A percentile compares a stretch with the other conserved stretches of the same genome.
phyloP scores from a whole-genome alignment of 257 asterid species.

The Linderniella brevidens region DNA sequence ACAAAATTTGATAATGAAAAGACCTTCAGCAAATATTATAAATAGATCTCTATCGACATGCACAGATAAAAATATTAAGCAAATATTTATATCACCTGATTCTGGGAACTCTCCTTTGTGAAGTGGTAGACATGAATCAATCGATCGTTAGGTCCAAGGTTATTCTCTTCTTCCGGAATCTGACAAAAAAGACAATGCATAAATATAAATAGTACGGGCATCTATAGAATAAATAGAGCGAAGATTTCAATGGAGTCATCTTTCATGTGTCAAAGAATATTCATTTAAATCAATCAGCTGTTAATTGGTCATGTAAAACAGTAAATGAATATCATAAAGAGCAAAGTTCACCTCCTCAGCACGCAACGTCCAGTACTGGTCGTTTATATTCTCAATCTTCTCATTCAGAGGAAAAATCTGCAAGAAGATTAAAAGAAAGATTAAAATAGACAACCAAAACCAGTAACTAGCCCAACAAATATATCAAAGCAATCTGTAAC shows the following conservation, averaged over 20 bases:
- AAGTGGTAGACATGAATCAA: constrained; percentile 82
- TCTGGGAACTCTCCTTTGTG: constrained; percentile 66
- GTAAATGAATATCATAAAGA: constrained; percentile 3
- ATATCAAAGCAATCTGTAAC: background rate
- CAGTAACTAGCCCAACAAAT: too few relatives aligned
- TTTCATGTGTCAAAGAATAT: too few relatives aligned
- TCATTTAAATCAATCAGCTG: too few relatives aligned
- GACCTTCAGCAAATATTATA: too few relatives aligned
- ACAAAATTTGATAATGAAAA: too few relatives aligned
- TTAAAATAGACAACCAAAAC: too few relatives aligned
- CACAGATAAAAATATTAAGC: constrained; percentile 12
- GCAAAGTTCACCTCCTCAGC: constrained; percentile 87
- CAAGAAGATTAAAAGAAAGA: too few relatives aligned
- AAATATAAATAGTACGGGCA: too few relatives aligned
- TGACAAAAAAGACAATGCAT: constrained; percentile 20
- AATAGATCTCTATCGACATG: too few relatives aligned
- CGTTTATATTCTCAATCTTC: constrained; percentile 90
- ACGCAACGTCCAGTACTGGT: constrained; percentile 94
- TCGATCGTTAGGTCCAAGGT: constrained; percentile 71
- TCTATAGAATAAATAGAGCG: too few relatives aligned
- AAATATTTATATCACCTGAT: too few relatives aligned
- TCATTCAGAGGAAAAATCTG: constrained; percentile 81
- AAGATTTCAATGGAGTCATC: too few relatives aligned
- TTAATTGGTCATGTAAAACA: background rate
- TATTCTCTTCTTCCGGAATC: constrained; percentile 90